Percentiles rank a stretch among this genome's conserved stretches.
Evolutionary conservation across 2,329 filamentous ascomycete species (phyloP).

Genomic region (Clathrospora elynae): DNA sequence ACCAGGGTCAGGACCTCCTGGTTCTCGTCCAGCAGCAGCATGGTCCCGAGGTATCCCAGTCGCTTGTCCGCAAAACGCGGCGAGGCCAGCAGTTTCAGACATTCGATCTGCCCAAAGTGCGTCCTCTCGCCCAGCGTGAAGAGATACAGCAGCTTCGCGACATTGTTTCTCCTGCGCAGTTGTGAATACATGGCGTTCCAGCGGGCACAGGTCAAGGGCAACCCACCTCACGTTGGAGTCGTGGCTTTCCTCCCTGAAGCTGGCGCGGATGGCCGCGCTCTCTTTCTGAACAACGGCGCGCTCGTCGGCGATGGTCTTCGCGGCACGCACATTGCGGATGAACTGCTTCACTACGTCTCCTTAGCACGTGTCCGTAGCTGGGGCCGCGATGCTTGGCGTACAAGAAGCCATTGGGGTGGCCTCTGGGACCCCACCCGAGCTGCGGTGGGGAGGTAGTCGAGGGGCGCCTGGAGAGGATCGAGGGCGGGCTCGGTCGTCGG

Average conservation of each 20-base stretch:
- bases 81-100: conserved; percentile 93
- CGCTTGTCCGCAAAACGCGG: conserved; percentile 98
- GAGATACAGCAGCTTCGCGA: conserved; percentile 95
- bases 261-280: conserved; percentile 94
- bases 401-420: conserved; percentile 62
- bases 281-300: conserved; percentile 98
- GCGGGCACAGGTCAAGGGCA: conserved; percentile 15
- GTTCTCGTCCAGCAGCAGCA: conserved; percentile 95
- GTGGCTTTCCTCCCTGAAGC: conserved; percentile 94
- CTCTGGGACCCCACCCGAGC: conserved; percentile 56
- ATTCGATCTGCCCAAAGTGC: conserved; percentile 99
- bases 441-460: conserved; percentile 24
- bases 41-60: conserved; percentile 92
- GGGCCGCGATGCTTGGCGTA: conserved; percentile 49
- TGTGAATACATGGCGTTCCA: conserved; percentile 28
- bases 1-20: conserved; percentile 97
- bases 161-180: conserved; percentile 84
- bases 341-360: conserved; percentile 87
- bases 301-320: conserved; percentile 98
- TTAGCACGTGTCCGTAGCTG: conserved; percentile 37
- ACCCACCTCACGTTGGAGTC: conserved; percentile 85
- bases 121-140: conserved; percentile 97
- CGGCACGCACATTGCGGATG: conserved; percentile 97
- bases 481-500: background rate
- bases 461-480: conserved; percentile 8